Percentiles rank a stretch among this genome's conserved stretches.
phyloP scores from a whole-genome alignment of 495 filamentous ascomycete genomes.

The Xanthoparmelia taractica region DNA sequence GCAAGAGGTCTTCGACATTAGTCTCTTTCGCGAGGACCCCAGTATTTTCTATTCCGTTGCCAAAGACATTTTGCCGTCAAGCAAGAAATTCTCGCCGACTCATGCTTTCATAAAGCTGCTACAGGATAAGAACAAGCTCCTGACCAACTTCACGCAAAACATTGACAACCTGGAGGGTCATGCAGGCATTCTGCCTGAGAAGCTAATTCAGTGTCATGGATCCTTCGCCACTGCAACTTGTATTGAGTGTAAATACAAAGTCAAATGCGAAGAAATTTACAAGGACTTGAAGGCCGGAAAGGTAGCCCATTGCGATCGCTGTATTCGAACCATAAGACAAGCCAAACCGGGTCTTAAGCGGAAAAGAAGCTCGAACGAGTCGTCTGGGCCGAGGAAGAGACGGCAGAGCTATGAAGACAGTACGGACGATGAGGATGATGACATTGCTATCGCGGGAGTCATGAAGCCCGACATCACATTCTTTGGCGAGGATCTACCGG shows the following conservation, averaged over 20 bases:
- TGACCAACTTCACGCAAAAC: constrained; percentile 97
- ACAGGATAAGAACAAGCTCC: constrained; percentile 78
- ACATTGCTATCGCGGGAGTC: constrained; percentile 66
- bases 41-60: constrained; percentile 88
- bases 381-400: constrained; percentile 41
- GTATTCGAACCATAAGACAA: constrained; percentile 44
- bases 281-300: constrained; percentile 66
- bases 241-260: constrained; percentile 68
- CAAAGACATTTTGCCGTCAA: constrained; percentile 77
- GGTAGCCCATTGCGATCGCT: constrained; percentile 56
- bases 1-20: constrained; percentile 91
- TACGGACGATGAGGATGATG: constrained; percentile 65
- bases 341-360: constrained; percentile 55
- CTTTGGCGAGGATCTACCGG: constrained; percentile 69
- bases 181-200: constrained; percentile 73
- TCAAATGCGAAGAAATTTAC: constrained; percentile 71
- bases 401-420: constrained; percentile 49
- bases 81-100: constrained; percentile 71
- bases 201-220: constrained; percentile 92
- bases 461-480: constrained; percentile 99
- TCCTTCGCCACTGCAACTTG: constrained; percentile 91
- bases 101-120: constrained; percentile 95
- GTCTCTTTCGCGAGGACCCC: constrained; percentile 77
- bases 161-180: constrained; percentile 94
- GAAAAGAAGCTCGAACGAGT: constrained; percentile 60